These are phyloP conservation scores for Trichodelitschia bisporula DNA, from an alignment of 495 filamentous ascomycete species.

Conservation along the genomic window DNA sequence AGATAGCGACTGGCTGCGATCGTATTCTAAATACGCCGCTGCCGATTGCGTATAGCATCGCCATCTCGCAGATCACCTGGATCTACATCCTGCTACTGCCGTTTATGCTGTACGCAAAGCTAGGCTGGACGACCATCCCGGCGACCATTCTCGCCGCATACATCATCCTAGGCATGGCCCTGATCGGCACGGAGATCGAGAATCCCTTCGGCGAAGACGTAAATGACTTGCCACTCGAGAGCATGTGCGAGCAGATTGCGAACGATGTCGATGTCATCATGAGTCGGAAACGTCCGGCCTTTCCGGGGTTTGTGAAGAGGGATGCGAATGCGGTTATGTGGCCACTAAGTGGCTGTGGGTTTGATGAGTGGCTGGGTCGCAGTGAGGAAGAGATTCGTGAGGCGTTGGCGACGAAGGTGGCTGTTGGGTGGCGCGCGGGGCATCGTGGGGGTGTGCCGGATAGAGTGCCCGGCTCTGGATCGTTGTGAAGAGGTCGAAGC, in stretches of 20 bases:
- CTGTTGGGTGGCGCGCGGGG: too few species aligned
- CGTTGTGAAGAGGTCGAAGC: too few species aligned
- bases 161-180: slow-evolving; percentile 58
- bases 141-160: slow-evolving; percentile 51
- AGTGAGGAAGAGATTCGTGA: slow-evolving; percentile 32
- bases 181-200: slow-evolving; percentile 60
- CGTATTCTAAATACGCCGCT: slow-evolving; percentile 67
- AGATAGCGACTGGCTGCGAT: slow-evolving; percentile 49
- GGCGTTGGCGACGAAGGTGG: too few species aligned
- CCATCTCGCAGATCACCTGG: slow-evolving; percentile 72
- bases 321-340: slow-evolving; percentile 40
- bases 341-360: slow-evolving; percentile 34
- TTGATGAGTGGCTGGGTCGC: slow-evolving; percentile 32
- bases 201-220: slow-evolving; percentile 76
- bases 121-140: slow-evolving; percentile 59
- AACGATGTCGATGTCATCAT: slow-evolving; percentile 53
- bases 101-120: slow-evolving; percentile 43
- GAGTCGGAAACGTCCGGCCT: slow-evolving; percentile 25
- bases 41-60: slow-evolving; percentile 64
- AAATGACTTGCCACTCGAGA: slow-evolving; percentile 63
- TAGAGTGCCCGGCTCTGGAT: too few species aligned
- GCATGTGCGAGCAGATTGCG: slow-evolving; percentile 46
- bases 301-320: slow-evolving; percentile 30
- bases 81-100: slow-evolving; percentile 64
- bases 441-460: too few species aligned